Conservation (phyloP, 2,329 filamentous ascomycete genomes). For the Lizonia empirigonia region DNA sequence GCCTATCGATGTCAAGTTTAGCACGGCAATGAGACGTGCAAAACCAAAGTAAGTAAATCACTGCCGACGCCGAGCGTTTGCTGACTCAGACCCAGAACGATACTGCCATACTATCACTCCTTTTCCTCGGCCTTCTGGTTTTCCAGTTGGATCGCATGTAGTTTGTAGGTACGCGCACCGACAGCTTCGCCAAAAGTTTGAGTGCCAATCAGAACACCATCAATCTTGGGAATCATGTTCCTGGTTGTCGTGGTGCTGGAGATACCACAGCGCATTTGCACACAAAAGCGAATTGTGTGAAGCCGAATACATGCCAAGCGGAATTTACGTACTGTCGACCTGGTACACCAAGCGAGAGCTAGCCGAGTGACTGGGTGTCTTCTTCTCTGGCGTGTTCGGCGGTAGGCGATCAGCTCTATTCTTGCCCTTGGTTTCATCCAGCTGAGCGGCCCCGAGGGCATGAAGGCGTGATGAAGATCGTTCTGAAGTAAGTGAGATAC, state of each 20-base stretch:
- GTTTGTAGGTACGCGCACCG: conserved; percentile 58
- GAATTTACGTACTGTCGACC: conserved; percentile 58
- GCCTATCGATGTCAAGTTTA: conserved; percentile 11
- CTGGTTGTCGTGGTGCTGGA: conserved; percentile 58
- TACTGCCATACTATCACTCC: conserved; percentile 54
- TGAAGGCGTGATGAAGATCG: conserved; percentile 60
- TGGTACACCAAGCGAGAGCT: conserved; percentile 58
- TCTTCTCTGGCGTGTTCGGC: conserved; percentile 62
- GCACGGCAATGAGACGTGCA: conserved; percentile 20
- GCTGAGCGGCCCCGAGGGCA: conserved; percentile 49
- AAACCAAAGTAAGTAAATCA: conserved; percentile 24
- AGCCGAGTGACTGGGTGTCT: conserved; percentile 55
- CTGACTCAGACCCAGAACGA: conserved; percentile 49
- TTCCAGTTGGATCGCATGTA: conserved; percentile 62
- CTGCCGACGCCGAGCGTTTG: too few relatives aligned
- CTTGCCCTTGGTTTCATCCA: conserved; percentile 57
- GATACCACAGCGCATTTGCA: conserved; percentile 52
- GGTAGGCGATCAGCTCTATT: conserved; percentile 58
- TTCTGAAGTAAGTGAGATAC: conserved; percentile 50
- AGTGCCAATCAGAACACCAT: conserved; percentile 54
- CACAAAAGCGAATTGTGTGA: conserved; percentile 56
- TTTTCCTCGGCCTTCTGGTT: conserved; percentile 57
- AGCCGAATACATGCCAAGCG: conserved; percentile 59
- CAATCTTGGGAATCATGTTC: conserved; percentile 62
- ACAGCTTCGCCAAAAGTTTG: conserved; percentile 54